Base-by-base conservation (phyloP, 2,329 filamentous ascomycete species). In the Ophiostoma sp. region DNA sequence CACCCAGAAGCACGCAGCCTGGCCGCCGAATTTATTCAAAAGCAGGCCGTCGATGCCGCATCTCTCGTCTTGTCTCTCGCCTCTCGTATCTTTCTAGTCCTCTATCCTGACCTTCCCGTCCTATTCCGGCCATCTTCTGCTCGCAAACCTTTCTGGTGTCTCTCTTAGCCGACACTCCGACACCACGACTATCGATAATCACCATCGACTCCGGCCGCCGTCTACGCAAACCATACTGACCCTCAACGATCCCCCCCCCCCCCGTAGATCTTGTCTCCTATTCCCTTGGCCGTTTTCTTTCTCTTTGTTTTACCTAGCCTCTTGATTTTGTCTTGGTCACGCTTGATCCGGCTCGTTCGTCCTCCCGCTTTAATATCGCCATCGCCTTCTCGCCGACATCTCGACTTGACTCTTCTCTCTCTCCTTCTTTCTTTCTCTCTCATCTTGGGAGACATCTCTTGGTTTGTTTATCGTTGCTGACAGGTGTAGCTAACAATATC, bases 1-100 rank as follows among this genome's bases (percentile, higher is more conserved):
- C 69, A 70, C 67, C 67, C 66, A n/a, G 3, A 16, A 69, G 47
- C 49, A 69, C 66, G 66, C 45, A 14, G 16, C 6, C n/a, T 14
- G 5, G 18, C 11, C 63, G 36, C 55, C 11, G n/a, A 14, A 38
- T 64, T 64, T 47, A 64, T 65, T 18, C 36, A 66, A 42, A 63
- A 42, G 38, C 3, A 18, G 27, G 44, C 52, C 38, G 52, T 11
- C 40, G 27, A 27, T 27, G 27, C 27, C 27, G 27, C 27, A 27
- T 27, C 27, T 27, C 27, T 27, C 27, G 27, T 27, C 27, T 27
- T 27, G 27, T 27, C 27, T 27, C 27, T 27, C 27, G 27, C 27
- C 27, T 27, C 27, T 27, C 27, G 27, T 27, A 27, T 27, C 27
- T 27, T 27, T 27, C 27, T 27, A 4, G 11, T 16, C 27, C 40